These are phyloP conservation scores for Aspergillus niger DNA, from an alignment of 2,329 filamentous ascomycete genomes.

Conservation along the genomic window DNA sequence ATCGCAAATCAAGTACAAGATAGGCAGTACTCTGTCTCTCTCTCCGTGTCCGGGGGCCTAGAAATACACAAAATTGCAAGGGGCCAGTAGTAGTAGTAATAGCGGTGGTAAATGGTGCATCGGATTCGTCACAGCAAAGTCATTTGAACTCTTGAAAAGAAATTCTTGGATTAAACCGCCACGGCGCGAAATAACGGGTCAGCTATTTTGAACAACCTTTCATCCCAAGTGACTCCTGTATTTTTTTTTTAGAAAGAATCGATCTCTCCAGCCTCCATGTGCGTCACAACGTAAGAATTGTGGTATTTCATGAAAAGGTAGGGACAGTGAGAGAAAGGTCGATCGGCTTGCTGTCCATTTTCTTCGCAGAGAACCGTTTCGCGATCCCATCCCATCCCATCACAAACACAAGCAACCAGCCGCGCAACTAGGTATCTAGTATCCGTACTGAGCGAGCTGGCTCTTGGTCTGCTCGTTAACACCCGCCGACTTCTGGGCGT, in stretches of 20 bases:
- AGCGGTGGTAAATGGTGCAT: not conserved
- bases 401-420: constrained; percentile 45
- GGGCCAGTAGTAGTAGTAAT: not conserved
- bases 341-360: constrained; percentile 45
- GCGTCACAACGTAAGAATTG: constrained; percentile 38
- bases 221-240: constrained; percentile 44
- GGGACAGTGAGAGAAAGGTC: constrained; percentile 40
- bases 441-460: constrained; percentile 87
- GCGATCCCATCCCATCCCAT: constrained; percentile 44
- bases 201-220: constrained; percentile 47
- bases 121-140: constrained; percentile 17
- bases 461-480: constrained; percentile 83
- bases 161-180: constrained; percentile 47
- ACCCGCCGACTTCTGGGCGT: constrained; percentile 89
- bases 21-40: too few relatives aligned
- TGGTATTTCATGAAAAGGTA: constrained; percentile 40
- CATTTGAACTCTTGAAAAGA: constrained; percentile 41
- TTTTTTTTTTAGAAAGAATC: constrained; percentile 39
- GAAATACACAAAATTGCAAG: too few relatives aligned
- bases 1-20: too few relatives aligned
- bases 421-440: constrained; percentile 63
- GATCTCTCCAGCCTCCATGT: constrained; percentile 34
- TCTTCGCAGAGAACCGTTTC: constrained; percentile 41
- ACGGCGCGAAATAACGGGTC: constrained; percentile 44
- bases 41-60: too few relatives aligned